Evolutionary conservation across 2,329 filamentous ascomycete genomes (phyloP).

Genomic region (Elsinoe necatrix): DNA sequence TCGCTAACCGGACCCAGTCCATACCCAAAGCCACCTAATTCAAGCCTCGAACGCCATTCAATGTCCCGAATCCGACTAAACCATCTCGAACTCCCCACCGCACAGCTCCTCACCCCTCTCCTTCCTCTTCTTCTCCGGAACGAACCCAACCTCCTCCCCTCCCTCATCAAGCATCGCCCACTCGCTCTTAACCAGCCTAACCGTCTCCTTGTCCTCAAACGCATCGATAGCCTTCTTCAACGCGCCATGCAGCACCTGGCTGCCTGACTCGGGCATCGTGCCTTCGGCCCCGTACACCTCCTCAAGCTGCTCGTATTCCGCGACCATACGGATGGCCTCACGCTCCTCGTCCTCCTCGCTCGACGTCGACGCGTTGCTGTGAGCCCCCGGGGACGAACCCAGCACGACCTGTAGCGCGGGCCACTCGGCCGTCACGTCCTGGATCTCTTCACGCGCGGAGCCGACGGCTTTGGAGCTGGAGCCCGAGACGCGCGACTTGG

Average conservation of each 20-base stretch:
- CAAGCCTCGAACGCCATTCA: not conserved
- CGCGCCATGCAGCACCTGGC: slow-evolving; percentile 49
- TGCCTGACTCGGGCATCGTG: slow-evolving; percentile 30
- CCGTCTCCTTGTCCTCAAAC: slow-evolving; percentile 52
- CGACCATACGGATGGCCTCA: not conserved
- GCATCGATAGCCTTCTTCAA: slow-evolving; percentile 51
- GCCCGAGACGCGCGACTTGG: not conserved
- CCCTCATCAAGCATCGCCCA: slow-evolving; percentile 46
- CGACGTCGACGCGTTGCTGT: slow-evolving; percentile 22
- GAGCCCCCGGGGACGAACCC: not conserved
- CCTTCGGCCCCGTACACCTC: slow-evolving; percentile 7
- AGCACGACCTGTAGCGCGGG: not conserved
- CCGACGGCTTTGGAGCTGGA: slow-evolving; percentile 1
- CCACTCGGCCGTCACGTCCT: slow-evolving; percentile 24
- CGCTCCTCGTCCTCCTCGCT: slow-evolving; percentile 22
- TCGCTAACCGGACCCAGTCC: slow-evolving; percentile 6
- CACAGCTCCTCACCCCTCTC: slow-evolving; percentile 27
- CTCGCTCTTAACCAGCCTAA: slow-evolving; percentile 52
- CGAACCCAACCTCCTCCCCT: slow-evolving; percentile 26
- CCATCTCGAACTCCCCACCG: slow-evolving; percentile 24
- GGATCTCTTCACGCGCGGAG: slow-evolving; percentile 27
- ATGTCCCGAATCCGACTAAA: not conserved
- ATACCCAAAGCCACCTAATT: not conserved
- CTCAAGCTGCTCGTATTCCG: slow-evolving; percentile 2
- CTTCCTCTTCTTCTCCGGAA: slow-evolving; percentile 30